Percentiles rank a stretch among this genome's conserved stretches.
These are phyloP conservation scores for Triangularia verruculosa DNA, from an alignment of 2,329 filamentous ascomycete species.

Conservation along the genomic window DNA sequence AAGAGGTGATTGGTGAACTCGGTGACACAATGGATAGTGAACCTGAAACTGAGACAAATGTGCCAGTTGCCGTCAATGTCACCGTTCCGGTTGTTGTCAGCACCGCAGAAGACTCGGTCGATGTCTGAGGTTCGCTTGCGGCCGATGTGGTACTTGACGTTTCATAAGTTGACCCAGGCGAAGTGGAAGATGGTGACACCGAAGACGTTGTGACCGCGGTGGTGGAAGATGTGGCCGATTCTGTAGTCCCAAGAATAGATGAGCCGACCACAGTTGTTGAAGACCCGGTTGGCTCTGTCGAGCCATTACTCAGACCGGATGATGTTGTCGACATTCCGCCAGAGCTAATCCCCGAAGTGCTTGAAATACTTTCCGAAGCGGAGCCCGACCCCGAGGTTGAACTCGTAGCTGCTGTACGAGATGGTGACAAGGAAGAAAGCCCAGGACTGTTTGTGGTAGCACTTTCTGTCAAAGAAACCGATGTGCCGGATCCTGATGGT, in stretches of 20 bases:
- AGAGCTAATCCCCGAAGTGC: background rate
- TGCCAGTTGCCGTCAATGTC: conserved; percentile 1
- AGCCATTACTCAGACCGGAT: background rate
- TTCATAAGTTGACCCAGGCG: background rate
- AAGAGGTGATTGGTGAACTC: background rate
- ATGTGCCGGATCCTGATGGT: background rate
- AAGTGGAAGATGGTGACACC: background rate
- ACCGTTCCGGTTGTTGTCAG: background rate
- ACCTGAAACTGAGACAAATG: conserved; percentile 1
- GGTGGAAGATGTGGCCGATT: conserved; percentile 11
- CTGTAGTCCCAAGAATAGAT: conserved; percentile 10
- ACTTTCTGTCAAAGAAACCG: background rate
- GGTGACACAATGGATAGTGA: background rate
- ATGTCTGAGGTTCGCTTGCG: background rate
- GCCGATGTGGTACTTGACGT: background rate
- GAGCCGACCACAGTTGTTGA: background rate
- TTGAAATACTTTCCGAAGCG: background rate
- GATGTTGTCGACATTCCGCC: background rate
- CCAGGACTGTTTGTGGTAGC: background rate
- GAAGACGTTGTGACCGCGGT: conserved; percentile 13
- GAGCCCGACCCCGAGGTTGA: background rate
- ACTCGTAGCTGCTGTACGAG: background rate
- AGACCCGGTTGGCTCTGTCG: background rate
- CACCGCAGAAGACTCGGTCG: background rate
- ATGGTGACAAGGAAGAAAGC: background rate